Evolutionary conservation across 257 asterid genomes (phyloP).

Genomic region (Paraleonurus japonicus): DNA sequence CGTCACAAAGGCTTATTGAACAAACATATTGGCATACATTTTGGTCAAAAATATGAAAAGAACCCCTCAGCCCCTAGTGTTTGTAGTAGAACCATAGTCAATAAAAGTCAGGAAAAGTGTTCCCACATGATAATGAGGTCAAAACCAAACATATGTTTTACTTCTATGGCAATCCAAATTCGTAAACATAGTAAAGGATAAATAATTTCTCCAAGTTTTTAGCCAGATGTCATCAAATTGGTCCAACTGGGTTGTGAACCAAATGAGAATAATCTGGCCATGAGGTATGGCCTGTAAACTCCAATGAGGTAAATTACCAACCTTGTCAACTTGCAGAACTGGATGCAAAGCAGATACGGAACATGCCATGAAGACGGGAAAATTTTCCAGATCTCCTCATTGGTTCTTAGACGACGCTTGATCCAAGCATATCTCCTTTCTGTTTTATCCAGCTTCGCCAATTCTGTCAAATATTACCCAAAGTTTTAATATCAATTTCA

Average conservation of each 20-base stretch:
- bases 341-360: constrained; percentile 90
- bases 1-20: constrained; percentile 1
- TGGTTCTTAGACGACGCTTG: constrained; percentile 87
- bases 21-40: constrained; percentile 11
- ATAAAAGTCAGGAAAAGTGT: not conserved
- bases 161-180: constrained; percentile 17
- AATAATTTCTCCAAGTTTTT: not conserved
- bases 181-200: constrained; percentile 7
- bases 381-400: constrained; percentile 94
- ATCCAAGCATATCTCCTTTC: constrained; percentile 98
- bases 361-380: constrained; percentile 95
- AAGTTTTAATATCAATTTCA: constrained; percentile 21
- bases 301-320: constrained; percentile 32
- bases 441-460: constrained; percentile 90
- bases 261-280: constrained; percentile 12
- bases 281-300: constrained; percentile 16
- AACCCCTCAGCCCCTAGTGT: not conserved
- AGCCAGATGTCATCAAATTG: constrained; percentile 13
- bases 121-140: not conserved
- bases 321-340: constrained; percentile 99
- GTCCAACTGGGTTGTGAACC: constrained; percentile 21
- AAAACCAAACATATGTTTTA: constrained; percentile 8
- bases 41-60: not conserved
- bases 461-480: constrained; percentile 45
- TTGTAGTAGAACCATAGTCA: not conserved